Evolutionary conservation across 2,329 filamentous ascomycete species (phyloP).

Genomic region (Botrytis fragariae): DNA sequence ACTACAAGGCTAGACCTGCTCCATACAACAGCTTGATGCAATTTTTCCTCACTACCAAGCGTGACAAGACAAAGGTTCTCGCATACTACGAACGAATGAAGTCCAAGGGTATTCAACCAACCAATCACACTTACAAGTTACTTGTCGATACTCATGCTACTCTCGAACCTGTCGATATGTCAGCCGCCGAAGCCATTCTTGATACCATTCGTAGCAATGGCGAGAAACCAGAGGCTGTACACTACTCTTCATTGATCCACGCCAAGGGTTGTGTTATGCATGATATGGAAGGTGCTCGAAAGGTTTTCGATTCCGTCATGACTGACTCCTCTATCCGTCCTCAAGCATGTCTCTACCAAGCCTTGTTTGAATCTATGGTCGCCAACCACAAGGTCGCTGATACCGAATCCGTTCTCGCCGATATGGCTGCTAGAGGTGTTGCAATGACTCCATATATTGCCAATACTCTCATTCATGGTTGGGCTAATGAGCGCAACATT

Average conservation of each 20-base stretch:
- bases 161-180: constrained; percentile 86
- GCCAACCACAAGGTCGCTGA: constrained; percentile 83
- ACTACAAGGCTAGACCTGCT: constrained; percentile 96
- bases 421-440: constrained; percentile 73
- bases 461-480: constrained; percentile 96
- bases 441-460: constrained; percentile 96
- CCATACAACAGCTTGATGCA: constrained; percentile 99
- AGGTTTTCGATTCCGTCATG: constrained; percentile 79
- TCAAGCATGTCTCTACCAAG: constrained; percentile 89
- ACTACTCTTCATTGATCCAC: constrained; percentile 94
- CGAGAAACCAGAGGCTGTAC: constrained; percentile 81
- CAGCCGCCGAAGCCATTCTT: constrained; percentile 79
- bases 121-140: constrained; percentile 95
- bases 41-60: constrained; percentile 97
- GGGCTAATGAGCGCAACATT: constrained; percentile 82
- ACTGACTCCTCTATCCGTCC: constrained; percentile 63
- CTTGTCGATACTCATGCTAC: constrained; percentile 94
- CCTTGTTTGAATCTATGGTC: constrained; percentile 95
- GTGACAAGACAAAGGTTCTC: constrained; percentile 89
- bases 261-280: constrained; percentile 92
- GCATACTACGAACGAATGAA: constrained; percentile 95
- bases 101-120: constrained; percentile 80
- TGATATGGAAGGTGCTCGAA: constrained; percentile 79
- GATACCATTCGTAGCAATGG: constrained; percentile 72
- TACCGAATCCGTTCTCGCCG: constrained; percentile 68